These are phyloP conservation scores for Cocos nucifera DNA, from an alignment of 176 grass and related monocot species.

Conservation along the genomic window DNA sequence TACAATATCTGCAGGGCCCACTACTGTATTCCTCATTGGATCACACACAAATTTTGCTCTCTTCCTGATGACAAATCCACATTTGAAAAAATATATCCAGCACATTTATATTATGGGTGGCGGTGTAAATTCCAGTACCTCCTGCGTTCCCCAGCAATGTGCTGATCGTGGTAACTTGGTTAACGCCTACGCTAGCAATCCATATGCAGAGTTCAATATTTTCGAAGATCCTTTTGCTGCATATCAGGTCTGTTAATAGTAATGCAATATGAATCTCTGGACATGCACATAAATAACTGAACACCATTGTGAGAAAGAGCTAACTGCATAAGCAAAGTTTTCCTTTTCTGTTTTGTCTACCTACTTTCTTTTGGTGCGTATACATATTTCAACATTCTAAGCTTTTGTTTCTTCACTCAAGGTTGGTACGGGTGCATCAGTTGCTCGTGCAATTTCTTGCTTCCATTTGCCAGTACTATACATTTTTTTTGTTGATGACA, in stretches of 20 bases:
- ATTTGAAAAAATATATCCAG: conserved; percentile 64
- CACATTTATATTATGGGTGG: conserved; percentile 97
- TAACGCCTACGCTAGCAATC: conserved; percentile 48
- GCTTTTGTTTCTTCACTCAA: too few relatives aligned
- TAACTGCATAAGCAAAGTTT: too few relatives aligned
- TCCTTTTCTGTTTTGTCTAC: too few relatives aligned
- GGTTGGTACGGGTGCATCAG: too few relatives aligned
- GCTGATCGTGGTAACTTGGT: conserved; percentile 76
- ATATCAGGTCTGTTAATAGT: conserved; percentile 46
- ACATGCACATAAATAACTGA: too few relatives aligned
- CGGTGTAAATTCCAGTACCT: conserved; percentile 36
- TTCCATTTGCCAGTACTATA: too few relatives aligned
- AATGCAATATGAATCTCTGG: background rate
- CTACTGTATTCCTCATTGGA: conserved; percentile 56
- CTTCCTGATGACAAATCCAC: conserved; percentile 66
- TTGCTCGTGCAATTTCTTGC: too few relatives aligned
- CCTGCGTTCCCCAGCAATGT: conserved; percentile 49
- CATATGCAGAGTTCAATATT: conserved; percentile 81
- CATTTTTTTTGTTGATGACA: too few relatives aligned
- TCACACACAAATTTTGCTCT: conserved; percentile 66
- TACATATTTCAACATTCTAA: too few relatives aligned
- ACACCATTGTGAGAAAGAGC: too few relatives aligned
- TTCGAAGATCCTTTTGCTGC: conserved; percentile 88
- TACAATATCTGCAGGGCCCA: conserved; percentile 58
- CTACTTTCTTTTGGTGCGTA: too few relatives aligned